Percentiles rank a stretch among this genome's conserved stretches.
Conservation (phyloP, 176 grass and related monocot genomes). For the Bonia amplexicaulis region DNA sequence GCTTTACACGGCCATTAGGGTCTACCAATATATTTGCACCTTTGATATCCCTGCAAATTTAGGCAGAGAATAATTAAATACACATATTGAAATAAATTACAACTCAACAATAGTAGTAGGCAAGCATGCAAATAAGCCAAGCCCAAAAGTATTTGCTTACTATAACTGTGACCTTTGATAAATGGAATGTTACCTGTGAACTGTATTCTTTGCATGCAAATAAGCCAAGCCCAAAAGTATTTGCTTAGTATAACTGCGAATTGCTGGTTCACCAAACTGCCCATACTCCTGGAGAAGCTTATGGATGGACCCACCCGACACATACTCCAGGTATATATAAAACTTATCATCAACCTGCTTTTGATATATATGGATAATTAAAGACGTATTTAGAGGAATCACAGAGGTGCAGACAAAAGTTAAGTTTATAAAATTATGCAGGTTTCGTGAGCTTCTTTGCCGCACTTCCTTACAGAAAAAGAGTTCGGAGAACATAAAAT, state of each 20-base stretch:
- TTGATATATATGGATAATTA: conserved; percentile 22
- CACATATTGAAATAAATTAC: conserved; percentile 26
- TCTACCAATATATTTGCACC: conserved; percentile 99
- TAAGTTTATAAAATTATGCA: background rate
- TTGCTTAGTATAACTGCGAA: conserved; percentile 97
- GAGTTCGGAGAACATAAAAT: background rate
- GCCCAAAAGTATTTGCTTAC: conserved; percentile 89
- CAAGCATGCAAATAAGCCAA: conserved; percentile 77
- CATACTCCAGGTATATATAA: conserved; percentile 99
- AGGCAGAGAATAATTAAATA: conserved; percentile 26
- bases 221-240: conserved; percentile 93
- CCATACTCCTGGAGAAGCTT: conserved; percentile 97
- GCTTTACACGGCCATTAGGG: conserved; percentile 93
- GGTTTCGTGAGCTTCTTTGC: background rate
- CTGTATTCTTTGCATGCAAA: conserved; percentile 94
- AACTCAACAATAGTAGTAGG: background rate
- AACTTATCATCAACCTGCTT: conserved; percentile 84
- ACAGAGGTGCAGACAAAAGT: conserved; percentile 3
- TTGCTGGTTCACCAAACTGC: conserved; percentile 86
- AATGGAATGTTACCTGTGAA: conserved; percentile 72
- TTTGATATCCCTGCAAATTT: conserved; percentile 88
- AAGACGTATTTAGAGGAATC: conserved; percentile 9
- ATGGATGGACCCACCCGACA: conserved; percentile 97
- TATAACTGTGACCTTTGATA: conserved; percentile 57
- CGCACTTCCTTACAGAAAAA: background rate